Conservation (phyloP, 176 grass and related monocot species). For the Lolium perenne region DNA sequence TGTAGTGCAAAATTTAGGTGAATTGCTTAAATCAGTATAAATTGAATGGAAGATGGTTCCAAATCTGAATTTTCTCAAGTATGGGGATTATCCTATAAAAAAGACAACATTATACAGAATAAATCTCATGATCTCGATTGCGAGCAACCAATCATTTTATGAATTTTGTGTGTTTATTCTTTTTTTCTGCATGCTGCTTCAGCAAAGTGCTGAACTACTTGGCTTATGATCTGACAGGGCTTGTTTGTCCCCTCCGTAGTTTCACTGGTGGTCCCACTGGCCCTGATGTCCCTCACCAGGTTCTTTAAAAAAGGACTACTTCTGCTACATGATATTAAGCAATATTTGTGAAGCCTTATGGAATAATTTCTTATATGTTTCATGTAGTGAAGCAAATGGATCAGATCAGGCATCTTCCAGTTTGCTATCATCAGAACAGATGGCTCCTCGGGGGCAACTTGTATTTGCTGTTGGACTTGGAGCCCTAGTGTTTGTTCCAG, state of each 20-base stretch:
- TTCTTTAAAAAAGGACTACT: constrained; percentile 48
- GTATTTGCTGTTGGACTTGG: constrained; percentile 85
- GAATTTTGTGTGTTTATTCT: not conserved
- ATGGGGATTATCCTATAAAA: not conserved
- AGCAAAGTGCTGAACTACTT: constrained; percentile 24
- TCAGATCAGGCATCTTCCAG: constrained; percentile 56
- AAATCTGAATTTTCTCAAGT: constrained; percentile 3
- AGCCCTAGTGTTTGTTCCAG: constrained; percentile 83
- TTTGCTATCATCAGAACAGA: constrained; percentile 81
- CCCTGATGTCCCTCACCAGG: constrained; percentile 92
- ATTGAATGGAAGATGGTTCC: not conserved
- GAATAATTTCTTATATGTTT: constrained; percentile 42
- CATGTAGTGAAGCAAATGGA: constrained; percentile 78
- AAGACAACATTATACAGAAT: not conserved
- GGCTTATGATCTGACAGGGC: constrained; percentile 65
- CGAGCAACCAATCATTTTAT: constrained; percentile 14
- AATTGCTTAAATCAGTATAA: constrained; percentile 22
- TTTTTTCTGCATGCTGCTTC: constrained; percentile 20
- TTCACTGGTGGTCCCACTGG: constrained; percentile 77
- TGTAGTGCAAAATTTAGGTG: constrained; percentile 26
- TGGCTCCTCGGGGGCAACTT: constrained; percentile 92
- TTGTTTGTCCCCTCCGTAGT: constrained; percentile 85
- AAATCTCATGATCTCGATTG: not conserved
- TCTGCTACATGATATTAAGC: constrained; percentile 34
- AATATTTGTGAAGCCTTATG: not conserved